phyloP scores from a whole-genome alignment of 2,329 filamentous ascomycete genomes.

The Escovopsis sp. region DNA sequence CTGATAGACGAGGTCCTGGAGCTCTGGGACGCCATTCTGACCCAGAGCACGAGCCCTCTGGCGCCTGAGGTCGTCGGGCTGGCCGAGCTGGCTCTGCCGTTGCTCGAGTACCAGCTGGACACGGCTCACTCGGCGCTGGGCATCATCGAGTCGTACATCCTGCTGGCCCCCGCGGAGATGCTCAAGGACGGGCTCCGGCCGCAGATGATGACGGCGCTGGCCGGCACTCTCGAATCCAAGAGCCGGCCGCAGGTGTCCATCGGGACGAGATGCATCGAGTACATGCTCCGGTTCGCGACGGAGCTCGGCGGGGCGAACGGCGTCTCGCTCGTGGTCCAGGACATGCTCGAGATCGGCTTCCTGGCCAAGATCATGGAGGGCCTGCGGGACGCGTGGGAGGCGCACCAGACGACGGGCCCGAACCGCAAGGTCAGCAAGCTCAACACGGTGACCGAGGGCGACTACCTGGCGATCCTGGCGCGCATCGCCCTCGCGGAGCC shows the following conservation, averaged over 20 bases:
- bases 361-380: slow-evolving; percentile 49
- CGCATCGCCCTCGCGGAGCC: slow-evolving; percentile 65
- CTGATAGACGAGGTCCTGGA: slow-evolving; percentile 86
- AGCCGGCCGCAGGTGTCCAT: slow-evolving; percentile 44
- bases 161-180: slow-evolving; percentile 54
- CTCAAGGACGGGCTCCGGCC: slow-evolving; percentile 40
- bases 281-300: slow-evolving; percentile 48
- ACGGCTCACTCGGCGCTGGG: slow-evolving; percentile 46
- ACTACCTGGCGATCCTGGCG: slow-evolving; percentile 73
- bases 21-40: slow-evolving; percentile 66
- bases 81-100: slow-evolving; percentile 46
- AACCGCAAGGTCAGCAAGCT: slow-evolving; percentile 55
- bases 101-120: slow-evolving; percentile 52
- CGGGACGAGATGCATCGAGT: slow-evolving; percentile 47
- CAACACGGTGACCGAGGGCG: slow-evolving; percentile 61
- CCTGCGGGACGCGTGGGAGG: slow-evolving; percentile 54
- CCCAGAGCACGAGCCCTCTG: slow-evolving; percentile 48
- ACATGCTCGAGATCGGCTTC: slow-evolving; percentile 50
- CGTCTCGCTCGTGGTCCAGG: slow-evolving; percentile 47
- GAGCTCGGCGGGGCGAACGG: slow-evolving; percentile 46
- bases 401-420: slow-evolving; percentile 71
- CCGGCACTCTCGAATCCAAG: slow-evolving; percentile 33
- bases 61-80: slow-evolving; percentile 48
- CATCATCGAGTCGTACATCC: slow-evolving; percentile 55
- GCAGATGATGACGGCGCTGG: slow-evolving; percentile 34